Evolutionary conservation across 129 eudicot species (phyloP).

Genomic region (Flaveria sonorensis): DNA sequence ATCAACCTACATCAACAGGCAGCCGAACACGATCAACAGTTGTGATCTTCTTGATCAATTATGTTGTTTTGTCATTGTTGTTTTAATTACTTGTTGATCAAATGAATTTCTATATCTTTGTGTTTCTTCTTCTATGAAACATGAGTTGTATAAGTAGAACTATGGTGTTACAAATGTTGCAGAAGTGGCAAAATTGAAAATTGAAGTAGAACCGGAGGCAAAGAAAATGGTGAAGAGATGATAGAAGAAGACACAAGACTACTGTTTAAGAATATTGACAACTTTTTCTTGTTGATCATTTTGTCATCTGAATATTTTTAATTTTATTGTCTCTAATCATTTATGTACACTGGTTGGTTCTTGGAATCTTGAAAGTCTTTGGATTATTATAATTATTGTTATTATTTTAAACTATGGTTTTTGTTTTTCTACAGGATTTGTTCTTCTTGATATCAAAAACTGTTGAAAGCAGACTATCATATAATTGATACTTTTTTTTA

Average conservation of each 20-base stretch:
- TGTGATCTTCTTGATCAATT: constrained; percentile 18
- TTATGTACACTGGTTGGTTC: constrained; percentile 33
- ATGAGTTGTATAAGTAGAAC: constrained; percentile 4
- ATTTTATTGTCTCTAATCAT: constrained; percentile 21
- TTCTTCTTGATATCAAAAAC: neutral
- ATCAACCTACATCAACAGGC: constrained; percentile 44
- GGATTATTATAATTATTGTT: neutral
- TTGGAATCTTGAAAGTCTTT: constrained; percentile 14
- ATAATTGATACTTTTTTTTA: neutral
- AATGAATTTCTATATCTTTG: neutral
- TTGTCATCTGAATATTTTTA: constrained; percentile 11
- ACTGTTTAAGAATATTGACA: constrained; percentile 16
- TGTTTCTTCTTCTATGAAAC: constrained; percentile 12
- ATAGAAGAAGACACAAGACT: constrained; percentile 21
- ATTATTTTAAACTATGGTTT: neutral
- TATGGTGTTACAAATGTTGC: constrained; percentile 23
- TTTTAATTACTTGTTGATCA: constrained; percentile 22
- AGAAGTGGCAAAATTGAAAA: constrained; percentile 21
- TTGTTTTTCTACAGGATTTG: neutral
- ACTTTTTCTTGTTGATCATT: constrained; percentile 33
- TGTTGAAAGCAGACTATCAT: neutral
- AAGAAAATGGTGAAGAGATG: constrained; percentile 25
- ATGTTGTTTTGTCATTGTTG: constrained; percentile 36
- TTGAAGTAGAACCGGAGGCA: neutral
- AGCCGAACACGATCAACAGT: constrained; percentile 26